These are phyloP conservation scores for Beauveria sp. DNA, from an alignment of 2,329 filamentous ascomycete species.

Conservation along the genomic window DNA sequence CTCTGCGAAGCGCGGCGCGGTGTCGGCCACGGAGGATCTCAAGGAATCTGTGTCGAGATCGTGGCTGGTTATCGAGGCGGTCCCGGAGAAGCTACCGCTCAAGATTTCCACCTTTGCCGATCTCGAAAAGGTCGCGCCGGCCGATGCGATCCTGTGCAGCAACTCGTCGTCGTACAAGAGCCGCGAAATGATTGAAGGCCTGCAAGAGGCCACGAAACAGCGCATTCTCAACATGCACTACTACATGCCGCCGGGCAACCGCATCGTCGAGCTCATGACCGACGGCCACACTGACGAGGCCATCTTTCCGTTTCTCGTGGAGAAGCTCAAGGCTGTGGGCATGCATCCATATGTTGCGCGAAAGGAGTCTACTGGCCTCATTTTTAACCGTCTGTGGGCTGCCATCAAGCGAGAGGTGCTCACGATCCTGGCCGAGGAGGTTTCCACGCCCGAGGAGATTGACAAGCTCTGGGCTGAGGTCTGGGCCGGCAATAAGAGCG, in stretches of 20 bases:
- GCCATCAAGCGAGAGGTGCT: constrained; percentile 46
- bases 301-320: constrained; percentile 38
- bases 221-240: constrained; percentile 44
- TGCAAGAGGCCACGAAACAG: constrained; percentile 27
- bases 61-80: constrained; percentile 47
- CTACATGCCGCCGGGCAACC: constrained; percentile 39
- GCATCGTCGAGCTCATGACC: constrained; percentile 48
- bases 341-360: constrained; percentile 33
- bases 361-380: constrained; percentile 44
- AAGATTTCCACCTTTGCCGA: constrained; percentile 42
- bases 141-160: constrained; percentile 40
- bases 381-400: constrained; percentile 51
- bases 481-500: constrained; percentile 19
- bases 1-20: constrained; percentile 19
- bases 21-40: constrained; percentile 29
- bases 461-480: constrained; percentile 37
- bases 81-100: constrained; percentile 41
- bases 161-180: constrained; percentile 48
- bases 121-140: constrained; percentile 33
- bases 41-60: constrained; percentile 33
- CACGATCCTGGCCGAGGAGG: constrained; percentile 41
- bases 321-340: constrained; percentile 31
- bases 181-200: constrained; percentile 37
- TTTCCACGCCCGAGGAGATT: constrained; percentile 40
- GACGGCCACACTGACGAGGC: constrained; percentile 33